Evolutionary conservation across 805 yeast genomes (phyloP).

Genomic region (Peterozyma toletana): DNA sequence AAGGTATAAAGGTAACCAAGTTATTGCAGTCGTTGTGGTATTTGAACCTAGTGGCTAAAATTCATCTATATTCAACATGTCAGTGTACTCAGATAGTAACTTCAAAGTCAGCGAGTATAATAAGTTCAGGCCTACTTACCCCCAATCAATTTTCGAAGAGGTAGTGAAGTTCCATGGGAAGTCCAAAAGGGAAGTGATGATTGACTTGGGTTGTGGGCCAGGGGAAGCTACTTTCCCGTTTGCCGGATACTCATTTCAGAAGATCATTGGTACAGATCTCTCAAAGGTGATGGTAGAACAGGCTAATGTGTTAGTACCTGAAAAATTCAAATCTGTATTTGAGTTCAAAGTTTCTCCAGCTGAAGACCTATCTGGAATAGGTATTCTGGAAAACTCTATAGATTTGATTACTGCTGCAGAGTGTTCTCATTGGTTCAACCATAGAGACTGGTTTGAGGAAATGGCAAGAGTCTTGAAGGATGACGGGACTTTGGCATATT

Average conservation of each 20-base stretch:
- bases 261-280: slow-evolving; percentile 38
- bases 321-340: slow-evolving; percentile 16
- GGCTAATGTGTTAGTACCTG: slow-evolving; percentile 21
- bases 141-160: slow-evolving; percentile 36
- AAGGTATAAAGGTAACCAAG: too few species aligned
- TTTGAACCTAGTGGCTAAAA: too few species aligned
- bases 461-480: slow-evolving; percentile 27
- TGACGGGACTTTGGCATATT: slow-evolving; percentile 52
- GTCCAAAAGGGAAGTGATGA: slow-evolving; percentile 21
- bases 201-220: slow-evolving; percentile 79
- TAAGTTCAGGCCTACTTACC: slow-evolving; percentile 62
- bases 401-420: slow-evolving; percentile 78
- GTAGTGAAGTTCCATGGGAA: slow-evolving; percentile 29
- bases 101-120: slow-evolving; percentile 50
- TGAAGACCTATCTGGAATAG: slow-evolving; percentile 19
- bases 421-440: slow-evolving; percentile 75
- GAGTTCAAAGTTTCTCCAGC: slow-evolving; percentile 14
- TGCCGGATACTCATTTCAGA: slow-evolving; percentile 26
- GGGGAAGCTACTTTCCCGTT: slow-evolving; percentile 64
- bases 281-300: slow-evolving; percentile 39
- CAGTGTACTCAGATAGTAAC: slow-evolving; percentile 48
- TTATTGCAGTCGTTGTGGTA: too few species aligned
- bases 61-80: slow-evolving; percentile 29
- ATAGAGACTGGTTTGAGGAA: slow-evolving; percentile 19
- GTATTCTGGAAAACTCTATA: slow-evolving; percentile 19